Base-by-base conservation (phyloP, 1,139 yeast genomes). In the Yamadazyma trypodendri region DNA sequence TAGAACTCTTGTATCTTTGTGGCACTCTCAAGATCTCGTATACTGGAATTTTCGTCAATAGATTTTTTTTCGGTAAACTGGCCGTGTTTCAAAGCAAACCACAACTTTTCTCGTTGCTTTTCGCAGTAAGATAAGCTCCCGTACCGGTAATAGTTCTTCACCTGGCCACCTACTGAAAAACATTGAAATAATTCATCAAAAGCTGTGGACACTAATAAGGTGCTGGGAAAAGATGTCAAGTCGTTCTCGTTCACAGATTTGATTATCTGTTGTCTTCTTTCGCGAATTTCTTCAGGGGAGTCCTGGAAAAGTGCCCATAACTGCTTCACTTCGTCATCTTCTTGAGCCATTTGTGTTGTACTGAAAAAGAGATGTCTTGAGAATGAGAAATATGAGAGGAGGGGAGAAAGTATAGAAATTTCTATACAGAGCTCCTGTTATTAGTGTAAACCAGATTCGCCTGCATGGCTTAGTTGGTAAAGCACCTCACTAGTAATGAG, bases 111-210 rank as follows among this genome's bases (percentile, higher is more conserved):
- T 44, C 87, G 69, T 52, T 86, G 86, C 38, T 73, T 74, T 30
- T 71, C 72, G 61, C 97, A 90, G 41, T 76, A 65, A 39, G 83
- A 79, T 52, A 87, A 74, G 32, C 81, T 77, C 3, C 97, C 97
- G 54, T 81, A 84, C 37, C 97, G 64, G 56, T 90, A 90, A 53
- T 85, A 83, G 58, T 84, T 76, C 45, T 92, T 76, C 22, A 85
- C 65, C 56, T 89, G 96, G 1, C 96, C 96, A 2, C 97, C 97
- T 2, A 89, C 56, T 0, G 96, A 85, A 64, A 86, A 88, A 58
- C 97, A 90, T 35, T 79, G 82, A 35, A 89, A 74, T 25, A 90
- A 66, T 53, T 87, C 95, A 58, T 90, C 96, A 59, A 90, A 81
- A 0, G 95, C 95, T 29, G 90, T 86, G 36, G 84, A 67, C 14